Base-by-base conservation (phyloP, 805 yeast genomes). In the Sugiyamaella americana region DNA sequence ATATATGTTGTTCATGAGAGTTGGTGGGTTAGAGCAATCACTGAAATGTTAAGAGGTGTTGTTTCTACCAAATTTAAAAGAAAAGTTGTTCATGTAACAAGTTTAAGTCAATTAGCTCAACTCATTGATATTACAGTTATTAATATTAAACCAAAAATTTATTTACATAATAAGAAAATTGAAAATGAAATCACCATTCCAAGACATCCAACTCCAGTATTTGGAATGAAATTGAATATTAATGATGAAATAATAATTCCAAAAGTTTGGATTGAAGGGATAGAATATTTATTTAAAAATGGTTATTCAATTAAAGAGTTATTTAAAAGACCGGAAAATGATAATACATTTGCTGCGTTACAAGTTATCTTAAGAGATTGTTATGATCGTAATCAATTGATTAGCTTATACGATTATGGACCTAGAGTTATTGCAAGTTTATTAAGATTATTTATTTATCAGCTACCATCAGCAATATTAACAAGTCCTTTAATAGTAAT, bases 1-100 rank as follows among this genome's bases (percentile, higher is more conserved):
- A 70, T 87, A 2, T 84, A 82, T 52, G 75, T 89, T 24, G 95
- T 91, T 2, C 97, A 91, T 64, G 96, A 89, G 55, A 82, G 84
- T 40, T 88, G 96, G 93, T 76, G 89, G 65, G 76, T 87, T 22
- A 78, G 87, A 56, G 82, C 95, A 0, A 74, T 87, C 32, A 76
- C 84, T 13, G 88, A 84, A 45, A 74, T 87, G 20, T 67, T 86
- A 49, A 72, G 80, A 47, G 84, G 82, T 57, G 80, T 84, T 1
- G 66, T 79, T 46, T 70, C 73, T 45, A 65, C 74, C 46, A 79
- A 78, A 51, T 68, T 72, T 57, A 52, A 59, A 35, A 52, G 57
- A 19, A 71, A 72, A 46, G 53, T 74, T 36, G 61, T 73, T 13
- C 79, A 77, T 56, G 72, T 80, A 26, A 55, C 69, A 4, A 65